Percentiles rank a stretch among this genome's conserved stretches.
Conservation (phyloP, 345 rosid species). For the Citrus sp. region DNA sequence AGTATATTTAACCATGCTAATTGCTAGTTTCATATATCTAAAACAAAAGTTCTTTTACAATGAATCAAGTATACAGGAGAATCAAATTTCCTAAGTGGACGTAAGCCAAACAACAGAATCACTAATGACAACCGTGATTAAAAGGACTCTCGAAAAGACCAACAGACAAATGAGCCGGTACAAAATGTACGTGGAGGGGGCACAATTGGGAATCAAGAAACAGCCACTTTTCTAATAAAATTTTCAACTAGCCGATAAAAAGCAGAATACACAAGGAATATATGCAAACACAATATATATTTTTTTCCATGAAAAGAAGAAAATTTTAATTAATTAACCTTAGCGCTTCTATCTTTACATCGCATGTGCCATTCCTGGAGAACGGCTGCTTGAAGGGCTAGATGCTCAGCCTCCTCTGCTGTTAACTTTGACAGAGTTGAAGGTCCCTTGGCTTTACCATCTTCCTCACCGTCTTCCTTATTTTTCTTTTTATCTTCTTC, state of each 20-base stretch:
- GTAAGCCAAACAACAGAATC: not conserved
- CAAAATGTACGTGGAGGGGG: slow-evolving; percentile 28
- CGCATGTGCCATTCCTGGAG: slow-evolving; percentile 95
- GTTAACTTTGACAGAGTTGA: slow-evolving; percentile 74
- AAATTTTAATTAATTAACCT: slow-evolving; percentile 31
- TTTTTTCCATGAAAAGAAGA: not conserved
- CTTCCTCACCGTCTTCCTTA: slow-evolving; percentile 31
- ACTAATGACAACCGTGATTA: not conserved
- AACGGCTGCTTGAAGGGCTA: slow-evolving; percentile 92
- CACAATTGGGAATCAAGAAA: not conserved
- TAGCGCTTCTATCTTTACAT: slow-evolving; percentile 66
- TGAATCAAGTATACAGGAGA: not conserved
- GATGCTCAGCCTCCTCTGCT: slow-evolving; percentile 95
- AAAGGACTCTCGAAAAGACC: slow-evolving; percentile 12
- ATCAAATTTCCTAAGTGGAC: not conserved
- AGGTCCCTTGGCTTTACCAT: slow-evolving; percentile 58
- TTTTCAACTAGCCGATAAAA: slow-evolving; percentile 19
- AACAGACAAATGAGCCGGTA: slow-evolving; percentile 13
- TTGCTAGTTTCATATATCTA: not conserved
- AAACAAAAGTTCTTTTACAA: not conserved
- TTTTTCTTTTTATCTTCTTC: slow-evolving; percentile 23
- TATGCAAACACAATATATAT: slow-evolving; percentile 1
- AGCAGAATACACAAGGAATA: slow-evolving; percentile 12
- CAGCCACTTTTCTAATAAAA: not conserved
- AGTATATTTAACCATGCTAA: not conserved